Evolutionary conservation across 768 basidiomycete species (phyloP).

Genomic region (Tulasnella sp.): DNA sequence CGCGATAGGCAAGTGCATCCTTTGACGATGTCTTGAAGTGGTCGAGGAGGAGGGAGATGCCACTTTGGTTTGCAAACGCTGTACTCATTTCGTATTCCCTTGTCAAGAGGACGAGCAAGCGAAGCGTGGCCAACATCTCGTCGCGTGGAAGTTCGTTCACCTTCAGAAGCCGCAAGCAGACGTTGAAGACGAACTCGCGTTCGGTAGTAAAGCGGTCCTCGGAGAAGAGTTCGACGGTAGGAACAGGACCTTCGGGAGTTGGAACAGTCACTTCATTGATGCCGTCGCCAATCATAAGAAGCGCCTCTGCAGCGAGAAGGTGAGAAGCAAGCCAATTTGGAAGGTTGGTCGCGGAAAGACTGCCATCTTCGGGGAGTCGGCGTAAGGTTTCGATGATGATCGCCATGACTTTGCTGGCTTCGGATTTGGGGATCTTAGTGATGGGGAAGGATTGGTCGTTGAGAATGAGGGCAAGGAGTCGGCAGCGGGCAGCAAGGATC

Average conservation of each 20-base stretch:
- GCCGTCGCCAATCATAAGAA: constrained; percentile 65
- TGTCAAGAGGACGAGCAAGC: constrained; percentile 76
- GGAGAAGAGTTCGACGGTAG: constrained; percentile 24
- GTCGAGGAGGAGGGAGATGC: constrained; percentile 50
- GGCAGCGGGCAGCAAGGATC: constrained; percentile 66
- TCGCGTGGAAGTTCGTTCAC: constrained; percentile 57
- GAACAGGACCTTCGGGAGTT: constrained; percentile 39
- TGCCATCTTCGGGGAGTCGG: constrained; percentile 38
- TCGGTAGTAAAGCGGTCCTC: constrained; percentile 55
- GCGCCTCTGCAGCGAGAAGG: constrained; percentile 72
- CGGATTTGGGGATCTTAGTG: constrained; percentile 31
- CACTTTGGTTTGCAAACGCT: constrained; percentile 56
- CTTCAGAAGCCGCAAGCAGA: constrained; percentile 58
- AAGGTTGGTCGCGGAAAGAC: constrained; percentile 27
- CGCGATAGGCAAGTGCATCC: constrained; percentile 51
- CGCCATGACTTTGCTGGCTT: constrained; percentile 51
- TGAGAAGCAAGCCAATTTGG: constrained; percentile 85
- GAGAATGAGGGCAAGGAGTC: constrained; percentile 72
- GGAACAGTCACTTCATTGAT: constrained; percentile 53
- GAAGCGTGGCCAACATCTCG: constrained; percentile 67
- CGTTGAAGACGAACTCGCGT: constrained; percentile 57
- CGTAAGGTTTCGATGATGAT: constrained; percentile 51
- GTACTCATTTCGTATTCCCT: constrained; percentile 51
- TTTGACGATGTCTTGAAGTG: constrained; percentile 46
- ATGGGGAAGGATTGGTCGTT: constrained; percentile 55